These are phyloP conservation scores for Nematocida sp. DNA, from an alignment of 371 early-diverging fungal genomes.

Conservation along the genomic window DNA sequence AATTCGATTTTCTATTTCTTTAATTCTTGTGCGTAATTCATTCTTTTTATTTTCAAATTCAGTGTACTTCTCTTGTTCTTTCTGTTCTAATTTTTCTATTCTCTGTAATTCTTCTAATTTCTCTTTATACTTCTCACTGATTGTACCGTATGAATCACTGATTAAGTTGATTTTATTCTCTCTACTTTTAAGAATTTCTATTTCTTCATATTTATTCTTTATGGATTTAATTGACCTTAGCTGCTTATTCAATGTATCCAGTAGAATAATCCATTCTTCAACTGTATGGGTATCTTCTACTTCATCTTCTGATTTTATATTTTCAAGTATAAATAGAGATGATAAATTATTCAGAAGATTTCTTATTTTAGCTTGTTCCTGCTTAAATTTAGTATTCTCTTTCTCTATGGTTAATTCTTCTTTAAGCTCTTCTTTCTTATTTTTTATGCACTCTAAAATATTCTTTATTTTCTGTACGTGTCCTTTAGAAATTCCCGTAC, in stretches of 20 bases:
- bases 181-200: conserved; percentile 13
- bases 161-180: conserved; percentile 2
- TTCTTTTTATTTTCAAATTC: conserved; percentile 6
- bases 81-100: conserved; percentile 42
- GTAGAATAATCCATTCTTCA: background rate
- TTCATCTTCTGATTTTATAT: too few relatives aligned
- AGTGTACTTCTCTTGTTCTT: conserved; percentile 21
- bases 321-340: background rate
- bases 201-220: conserved; percentile 14
- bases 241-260: conserved; percentile 1
- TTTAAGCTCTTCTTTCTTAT: conserved; percentile 4
- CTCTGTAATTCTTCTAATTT: conserved; percentile 22
- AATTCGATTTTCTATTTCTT: conserved; percentile 32
- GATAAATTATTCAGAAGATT: conserved; percentile 14
- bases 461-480: conserved; percentile 45
- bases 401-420: background rate
- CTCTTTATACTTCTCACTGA: conserved; percentile 18
- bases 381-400: background rate
- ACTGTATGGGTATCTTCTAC: background rate
- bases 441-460: conserved; percentile 20
- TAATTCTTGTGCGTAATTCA: background rate
- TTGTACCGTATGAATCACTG: background rate
- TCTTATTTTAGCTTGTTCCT: background rate
- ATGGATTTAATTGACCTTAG: background rate
- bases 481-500: conserved; percentile 26